These are phyloP conservation scores for Eucalyptus microcorys DNA, from an alignment of 345 rosid species.

Conservation along the genomic window DNA sequence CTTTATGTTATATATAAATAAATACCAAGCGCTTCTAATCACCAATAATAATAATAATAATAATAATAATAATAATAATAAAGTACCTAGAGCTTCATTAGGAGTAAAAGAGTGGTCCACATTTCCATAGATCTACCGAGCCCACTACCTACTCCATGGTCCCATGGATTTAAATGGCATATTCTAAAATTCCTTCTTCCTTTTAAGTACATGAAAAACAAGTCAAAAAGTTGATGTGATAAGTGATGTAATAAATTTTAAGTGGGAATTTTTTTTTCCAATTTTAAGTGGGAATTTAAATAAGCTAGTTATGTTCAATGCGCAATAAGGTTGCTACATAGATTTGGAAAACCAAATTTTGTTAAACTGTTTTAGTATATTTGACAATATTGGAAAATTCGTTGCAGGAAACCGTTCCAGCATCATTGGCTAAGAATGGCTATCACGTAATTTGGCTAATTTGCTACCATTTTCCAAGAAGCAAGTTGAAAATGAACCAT, in stretches of 20 bases:
- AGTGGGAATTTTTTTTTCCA: neutral
- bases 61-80: too few species aligned
- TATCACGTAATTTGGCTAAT: neutral
- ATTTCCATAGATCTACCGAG: neutral
- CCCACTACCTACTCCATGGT: neutral
- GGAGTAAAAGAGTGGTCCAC: neutral
- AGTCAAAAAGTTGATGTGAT: neutral
- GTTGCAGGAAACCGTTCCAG: neutral
- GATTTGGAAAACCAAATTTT: neutral
- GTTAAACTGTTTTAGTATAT: neutral
- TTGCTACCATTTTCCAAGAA: neutral
- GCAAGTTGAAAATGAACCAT: neutral
- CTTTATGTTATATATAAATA: neutral
- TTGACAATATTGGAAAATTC: neutral
- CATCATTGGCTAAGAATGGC: neutral
- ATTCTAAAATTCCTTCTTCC: neutral
- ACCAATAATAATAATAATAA: neutral
- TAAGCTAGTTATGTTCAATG: neutral
- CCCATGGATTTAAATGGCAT: neutral
- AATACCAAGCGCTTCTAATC: neutral
- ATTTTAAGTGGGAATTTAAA: neutral
- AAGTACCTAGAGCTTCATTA: neutral
- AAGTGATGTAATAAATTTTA: neutral
- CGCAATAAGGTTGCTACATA: neutral
- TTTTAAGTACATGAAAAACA: neutral